A percentile compares a stretch with the other conserved stretches of the same genome.
These are phyloP conservation scores for Talaromyces ruber DNA, from an alignment of 495 filamentous ascomycete genomes.

Conservation along the genomic window DNA sequence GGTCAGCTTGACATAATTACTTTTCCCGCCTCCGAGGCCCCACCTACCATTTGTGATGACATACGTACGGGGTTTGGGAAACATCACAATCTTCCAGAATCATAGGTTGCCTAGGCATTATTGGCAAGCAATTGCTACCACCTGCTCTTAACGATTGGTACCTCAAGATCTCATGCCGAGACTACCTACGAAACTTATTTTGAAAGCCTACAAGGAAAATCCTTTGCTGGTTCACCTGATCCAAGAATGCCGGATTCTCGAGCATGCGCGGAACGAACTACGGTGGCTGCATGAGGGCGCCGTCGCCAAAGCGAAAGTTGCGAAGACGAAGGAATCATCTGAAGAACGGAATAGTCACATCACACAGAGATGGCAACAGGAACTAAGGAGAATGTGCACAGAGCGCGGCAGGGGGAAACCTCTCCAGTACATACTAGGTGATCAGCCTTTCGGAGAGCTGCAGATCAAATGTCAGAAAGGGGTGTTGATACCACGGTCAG, in stretches of 20 bases:
- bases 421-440: constrained; percentile 83
- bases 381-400: constrained; percentile 42
- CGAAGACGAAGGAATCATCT: constrained; percentile 3
- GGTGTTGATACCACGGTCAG: constrained; percentile 76
- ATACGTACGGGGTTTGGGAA: too few relatives aligned
- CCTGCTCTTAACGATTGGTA: neutral
- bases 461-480: constrained; percentile 67
- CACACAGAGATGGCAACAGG: constrained; percentile 16
- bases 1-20: too few relatives aligned
- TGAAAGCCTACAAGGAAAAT: constrained; percentile 44
- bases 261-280: constrained; percentile 66
- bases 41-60: too few relatives aligned
- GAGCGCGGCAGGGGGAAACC: constrained; percentile 59
- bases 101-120: too few relatives aligned
- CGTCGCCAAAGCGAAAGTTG: constrained; percentile 10
- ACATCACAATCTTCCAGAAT: too few relatives aligned
- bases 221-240: constrained; percentile 60
- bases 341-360: neutral
- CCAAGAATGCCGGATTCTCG: constrained; percentile 55
- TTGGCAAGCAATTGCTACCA: too few relatives aligned
- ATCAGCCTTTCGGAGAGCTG: constrained; percentile 78
- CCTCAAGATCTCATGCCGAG: constrained; percentile 62
- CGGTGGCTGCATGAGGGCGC: constrained; percentile 76
- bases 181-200: constrained; percentile 50
- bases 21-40: too few relatives aligned